Evolutionary conservation across 768 basidiomycete genomes (phyloP).

Genomic region (Nidula microcarpa): DNA sequence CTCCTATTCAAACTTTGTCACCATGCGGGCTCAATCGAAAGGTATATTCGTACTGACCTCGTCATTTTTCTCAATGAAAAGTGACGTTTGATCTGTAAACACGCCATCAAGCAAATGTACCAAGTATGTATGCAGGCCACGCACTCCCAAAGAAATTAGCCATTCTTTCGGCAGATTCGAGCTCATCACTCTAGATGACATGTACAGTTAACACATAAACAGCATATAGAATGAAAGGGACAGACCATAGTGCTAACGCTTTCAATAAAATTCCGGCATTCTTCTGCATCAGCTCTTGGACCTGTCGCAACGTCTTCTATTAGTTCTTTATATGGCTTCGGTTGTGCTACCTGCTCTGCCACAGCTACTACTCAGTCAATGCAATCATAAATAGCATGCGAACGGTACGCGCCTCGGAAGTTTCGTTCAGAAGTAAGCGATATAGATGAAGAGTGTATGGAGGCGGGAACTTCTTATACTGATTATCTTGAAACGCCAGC

Average conservation of each 20-base stretch:
- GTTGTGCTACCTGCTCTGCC: slow-evolving; percentile 52
- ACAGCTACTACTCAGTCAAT: neutral
- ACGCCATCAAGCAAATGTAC: neutral
- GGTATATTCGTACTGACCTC: slow-evolving; percentile 35
- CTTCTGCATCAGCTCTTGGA: slow-evolving; percentile 37
- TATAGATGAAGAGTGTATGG: slow-evolving; percentile 61
- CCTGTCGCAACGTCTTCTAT: slow-evolving; percentile 39
- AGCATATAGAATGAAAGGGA: neutral
- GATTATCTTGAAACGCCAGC: slow-evolving; percentile 58
- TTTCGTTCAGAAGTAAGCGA: slow-evolving; percentile 65
- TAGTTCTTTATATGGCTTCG: slow-evolving; percentile 52
- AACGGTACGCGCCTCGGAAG: slow-evolving; percentile 62
- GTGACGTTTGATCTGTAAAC: slow-evolving; percentile 43
- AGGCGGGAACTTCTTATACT: slow-evolving; percentile 49
- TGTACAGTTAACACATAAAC: neutral
- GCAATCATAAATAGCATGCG: slow-evolving; percentile 2
- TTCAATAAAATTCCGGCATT: slow-evolving; percentile 40
- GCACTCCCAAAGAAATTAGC: slow-evolving; percentile 58
- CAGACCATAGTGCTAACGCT: slow-evolving; percentile 37
- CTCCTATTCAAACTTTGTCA: slow-evolving; percentile 21
- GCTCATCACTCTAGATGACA: slow-evolving; percentile 34
- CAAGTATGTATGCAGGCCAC: slow-evolving; percentile 6
- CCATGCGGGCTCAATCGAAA: too few relatives aligned
- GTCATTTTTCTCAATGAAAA: slow-evolving; percentile 58
- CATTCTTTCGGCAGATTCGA: slow-evolving; percentile 55